phyloP scores from a whole-genome alignment of 164 flowering plant species.

The Magnolia officinalis region DNA sequence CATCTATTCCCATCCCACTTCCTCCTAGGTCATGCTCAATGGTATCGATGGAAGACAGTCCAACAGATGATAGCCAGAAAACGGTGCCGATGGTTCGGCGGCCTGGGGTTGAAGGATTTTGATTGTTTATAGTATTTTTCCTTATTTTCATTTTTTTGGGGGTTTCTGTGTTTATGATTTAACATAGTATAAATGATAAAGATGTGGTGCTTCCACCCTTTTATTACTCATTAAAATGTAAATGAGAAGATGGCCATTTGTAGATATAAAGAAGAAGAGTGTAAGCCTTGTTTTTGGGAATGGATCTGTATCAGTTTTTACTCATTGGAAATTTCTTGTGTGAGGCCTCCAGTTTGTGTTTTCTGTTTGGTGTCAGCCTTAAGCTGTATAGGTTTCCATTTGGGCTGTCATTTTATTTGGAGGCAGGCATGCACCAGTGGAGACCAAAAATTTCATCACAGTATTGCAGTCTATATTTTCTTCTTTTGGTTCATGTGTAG shows the following conservation, averaged over 20 bases:
- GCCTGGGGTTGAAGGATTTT: slow-evolving; percentile 76
- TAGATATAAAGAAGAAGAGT: slow-evolving; percentile 35
- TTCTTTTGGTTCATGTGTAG: too few relatives aligned
- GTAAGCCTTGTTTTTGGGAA: slow-evolving; percentile 10
- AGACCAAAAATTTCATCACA: too few relatives aligned
- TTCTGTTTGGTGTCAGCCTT: too few relatives aligned
- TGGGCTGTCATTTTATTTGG: too few relatives aligned
- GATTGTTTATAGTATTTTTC: slow-evolving; percentile 46
- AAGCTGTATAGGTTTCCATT: too few relatives aligned
- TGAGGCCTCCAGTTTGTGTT: not conserved
- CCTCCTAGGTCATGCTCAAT: slow-evolving; percentile 59
- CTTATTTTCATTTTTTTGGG: slow-evolving; percentile 15
- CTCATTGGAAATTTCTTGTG: not conserved
- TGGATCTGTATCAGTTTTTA: slow-evolving; percentile 2
- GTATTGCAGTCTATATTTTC: too few relatives aligned
- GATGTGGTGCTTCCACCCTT: slow-evolving; percentile 31
- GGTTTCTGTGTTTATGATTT: slow-evolving; percentile 17
- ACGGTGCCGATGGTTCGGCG: slow-evolving; percentile 42
- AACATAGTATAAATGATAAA: slow-evolving; percentile 37
- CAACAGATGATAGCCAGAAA: slow-evolving; percentile 47
- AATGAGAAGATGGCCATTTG: slow-evolving; percentile 33
- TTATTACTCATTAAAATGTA: slow-evolving; percentile 25
- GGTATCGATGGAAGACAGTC: slow-evolving; percentile 50
- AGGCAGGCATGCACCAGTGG: too few relatives aligned
- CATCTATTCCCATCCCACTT: slow-evolving; percentile 30